Conservation (phyloP, 1,284 basidiomycete species). For the Prillingera fragicola region DNA sequence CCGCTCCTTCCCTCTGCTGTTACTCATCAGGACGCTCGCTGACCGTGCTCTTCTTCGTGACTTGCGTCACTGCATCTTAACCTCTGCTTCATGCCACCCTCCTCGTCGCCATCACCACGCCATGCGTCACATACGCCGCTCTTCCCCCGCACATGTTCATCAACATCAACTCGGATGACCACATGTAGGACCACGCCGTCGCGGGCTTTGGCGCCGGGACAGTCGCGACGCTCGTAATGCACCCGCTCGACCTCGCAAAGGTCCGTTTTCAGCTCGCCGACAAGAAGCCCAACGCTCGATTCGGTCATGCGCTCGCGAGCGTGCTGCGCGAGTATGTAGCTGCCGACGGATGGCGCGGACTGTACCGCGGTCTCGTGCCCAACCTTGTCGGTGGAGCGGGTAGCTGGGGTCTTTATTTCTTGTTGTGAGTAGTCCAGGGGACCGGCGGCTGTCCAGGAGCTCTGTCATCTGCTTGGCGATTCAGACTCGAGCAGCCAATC, state of each 20-base stretch:
- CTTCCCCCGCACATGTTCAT: not conserved
- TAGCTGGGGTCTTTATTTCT: constrained; percentile 96
- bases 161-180: constrained; percentile 1
- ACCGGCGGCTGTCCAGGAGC: no score
- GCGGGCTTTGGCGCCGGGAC: constrained; percentile 91
- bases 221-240: constrained; percentile 91
- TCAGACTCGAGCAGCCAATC: no score
- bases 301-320: constrained; percentile 72
- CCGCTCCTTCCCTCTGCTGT: not conserved
- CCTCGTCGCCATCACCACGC: not conserved
- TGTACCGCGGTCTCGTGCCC: constrained; percentile 84
- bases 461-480: no score
- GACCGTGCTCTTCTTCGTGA: not conserved
- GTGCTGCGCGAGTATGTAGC: constrained; percentile 69
- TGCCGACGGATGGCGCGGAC: constrained; percentile 71
- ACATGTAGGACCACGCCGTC: constrained; percentile 71
- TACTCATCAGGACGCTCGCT: not conserved
- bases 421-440: constrained; percentile 66
- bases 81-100: not conserved
- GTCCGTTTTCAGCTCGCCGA: constrained; percentile 91
- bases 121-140: not conserved
- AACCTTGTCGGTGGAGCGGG: constrained; percentile 96
- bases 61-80: not conserved
- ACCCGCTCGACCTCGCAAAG: constrained; percentile 95
- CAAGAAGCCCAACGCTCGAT: constrained; percentile 52